Base-by-base conservation (phyloP, 78 protist species). In the Protostelium mycophagum region DNA sequence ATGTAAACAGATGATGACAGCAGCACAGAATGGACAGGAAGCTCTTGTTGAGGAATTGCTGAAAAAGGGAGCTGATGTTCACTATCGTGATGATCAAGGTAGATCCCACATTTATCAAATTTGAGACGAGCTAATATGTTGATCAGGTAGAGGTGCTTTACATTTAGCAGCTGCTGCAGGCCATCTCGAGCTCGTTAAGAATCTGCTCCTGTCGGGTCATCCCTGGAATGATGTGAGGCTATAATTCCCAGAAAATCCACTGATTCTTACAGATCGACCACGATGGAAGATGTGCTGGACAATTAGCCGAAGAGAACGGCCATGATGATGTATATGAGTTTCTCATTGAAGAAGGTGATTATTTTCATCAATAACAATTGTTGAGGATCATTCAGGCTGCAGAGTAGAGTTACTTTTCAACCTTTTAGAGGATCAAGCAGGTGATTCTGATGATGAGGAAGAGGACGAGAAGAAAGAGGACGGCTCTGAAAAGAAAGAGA, bases 141-240 rank as follows among this genome's bases (percentile, higher is more conserved):
- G n/a, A 16, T 5, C 16, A 51, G 73, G 73, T 51, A 51, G 73
- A 51, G 73, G 73, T 25, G 31, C 73, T 25, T 16, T 51, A 25
- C 73, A 51, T 51, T 16, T 84, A 31, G 86, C 86, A 5, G 86
- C 86, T n/a, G 86, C 37, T n/a, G 34, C 36, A 28, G 86, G 86
- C 1, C n/a, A 84, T 84, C 10, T 84, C 34, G 86, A 84, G 37
- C 36, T 84, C 5, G 86, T 84, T 23, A 1, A 34, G 37, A 34
- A 28, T 34, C 86, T 84, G 1, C 1, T 84, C 10, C 86, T 84
- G 37, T 28, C 86, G 1, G 86, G 86, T 31, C 37, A 28, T 84
- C 86, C 86, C 36, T 84, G 86, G 86, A 84, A 84, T 34, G 86
- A 28, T 10, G 37, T 84, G 86, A 5, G 73, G 31, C 5, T 51